Evolutionary conservation across 139 green algal genomes (phyloP), one percentile per base, ranked within the genome.

Genomic region (Picochlorum sp.): DNA sequence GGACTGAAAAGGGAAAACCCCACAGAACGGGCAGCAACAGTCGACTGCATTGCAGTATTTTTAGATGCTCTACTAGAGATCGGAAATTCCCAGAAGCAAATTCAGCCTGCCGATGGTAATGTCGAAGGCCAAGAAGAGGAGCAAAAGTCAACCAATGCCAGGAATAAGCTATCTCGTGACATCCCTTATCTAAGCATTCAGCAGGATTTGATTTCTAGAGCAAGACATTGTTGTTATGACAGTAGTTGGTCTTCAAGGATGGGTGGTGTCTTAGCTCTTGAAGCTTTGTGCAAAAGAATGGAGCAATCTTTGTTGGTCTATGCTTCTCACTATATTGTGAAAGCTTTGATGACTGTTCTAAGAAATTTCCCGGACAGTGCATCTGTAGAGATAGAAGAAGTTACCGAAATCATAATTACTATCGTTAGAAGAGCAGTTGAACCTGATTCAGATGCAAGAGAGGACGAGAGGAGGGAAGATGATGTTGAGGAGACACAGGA

Each of bases 171-270:
- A 28, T 28, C 54, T 47, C 45, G 21, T 30, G 44, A 21, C 23
- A 30, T 60, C 10, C 47, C 30, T 4, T 71, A 67, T 26, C 38
- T 45, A n/a, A 47, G 18, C 28, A 76, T 95, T 18, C 62, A 96
- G 11, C 79, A 93, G 21, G 77, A 90, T 50, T 72, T 98, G 28
- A 51, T 92, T 26, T 72, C 73, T 3, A 81, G 88, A 10, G 61
- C 96, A 34, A 63, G 96, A 67, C 85, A 96, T 71, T 87, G 80
- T 68, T 97, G 92, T 77, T 94, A 90, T 57, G 83, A 85, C 11
- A 84, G 87, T 54, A 71, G 69, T 6, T 97, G 90, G 92, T 62
- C 85, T 5, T 67, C 71, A 5, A 80, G 86, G 20, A 69, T 96
- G 7, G 89, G 89, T 16, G 92, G 90, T 16, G 75, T 87, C 6